phyloP scores from a whole-genome alignment of 345 rosid genomes.

The Clarkia xantiana region DNA sequence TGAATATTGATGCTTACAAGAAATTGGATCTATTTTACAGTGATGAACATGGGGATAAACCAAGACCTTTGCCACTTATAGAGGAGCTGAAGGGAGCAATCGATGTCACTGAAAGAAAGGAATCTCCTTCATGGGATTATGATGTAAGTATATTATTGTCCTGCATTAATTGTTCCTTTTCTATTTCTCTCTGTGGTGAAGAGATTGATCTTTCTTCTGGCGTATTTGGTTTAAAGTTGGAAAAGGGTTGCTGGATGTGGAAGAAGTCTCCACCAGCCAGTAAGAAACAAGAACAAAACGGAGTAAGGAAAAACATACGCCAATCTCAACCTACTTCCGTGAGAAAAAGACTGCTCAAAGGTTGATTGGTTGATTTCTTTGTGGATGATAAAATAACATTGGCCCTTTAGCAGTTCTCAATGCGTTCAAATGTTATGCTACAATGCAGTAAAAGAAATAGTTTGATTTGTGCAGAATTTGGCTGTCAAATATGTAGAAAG shows the following conservation, averaged over 20 bases:
- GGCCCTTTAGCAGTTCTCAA: too few relatives aligned
- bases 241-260: conserved; percentile 49
- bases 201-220: not conserved
- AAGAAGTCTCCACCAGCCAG: conserved; percentile 41
- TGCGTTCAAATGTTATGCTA: too few relatives aligned
- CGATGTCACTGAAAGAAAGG: conserved; percentile 41
- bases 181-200: conserved; percentile 1
- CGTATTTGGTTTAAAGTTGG: conserved; percentile 20
- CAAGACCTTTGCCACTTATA: conserved; percentile 44
- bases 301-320: conserved; percentile 16
- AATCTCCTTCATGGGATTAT: conserved; percentile 59
- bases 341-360: conserved; percentile 31
- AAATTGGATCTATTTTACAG: conserved; percentile 14
- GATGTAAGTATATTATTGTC: conserved; percentile 23
- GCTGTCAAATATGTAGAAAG: conserved; percentile 36
- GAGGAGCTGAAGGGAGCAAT: conserved; percentile 34
- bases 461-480: conserved; percentile 22
- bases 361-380: conserved; percentile 7
- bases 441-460: too few relatives aligned
- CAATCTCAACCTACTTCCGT: conserved; percentile 12
- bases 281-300: conserved; percentile 19
- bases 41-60: conserved; percentile 57
- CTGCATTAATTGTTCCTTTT: not conserved
- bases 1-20: not conserved
- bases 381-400: too few relatives aligned